Evolutionary conservation across 1,139 yeast genomes (phyloP), one percentile per base, ranked within the genome.

Genomic region (Suhomyces terraborum): DNA sequence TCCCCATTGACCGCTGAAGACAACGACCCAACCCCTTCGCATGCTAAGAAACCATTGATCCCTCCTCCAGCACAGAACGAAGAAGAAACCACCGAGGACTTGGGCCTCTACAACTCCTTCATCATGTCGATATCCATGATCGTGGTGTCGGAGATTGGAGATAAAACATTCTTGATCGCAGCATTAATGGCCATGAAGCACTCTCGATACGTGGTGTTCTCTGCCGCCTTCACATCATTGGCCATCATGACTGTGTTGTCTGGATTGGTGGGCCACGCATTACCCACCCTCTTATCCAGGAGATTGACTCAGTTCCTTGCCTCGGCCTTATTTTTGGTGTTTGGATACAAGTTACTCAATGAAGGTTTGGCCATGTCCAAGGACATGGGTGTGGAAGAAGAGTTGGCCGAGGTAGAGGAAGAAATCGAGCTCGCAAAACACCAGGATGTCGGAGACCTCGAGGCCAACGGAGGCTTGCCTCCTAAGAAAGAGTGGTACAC

Each of bases 171-270:
- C 59, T 75, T 93, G 52, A 89, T 94, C 53, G 97, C 98, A 21
- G 98, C 98, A 2, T 75, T 93, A 51, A 89, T 93, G 97, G 96
- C 98, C 25, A 93, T 94, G 98, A 85, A 88, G 59, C 84, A 89
- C 65, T 79, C 91, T 17, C 75, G 95, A 57, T 55, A 79, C 53
- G 75, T 88, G 35, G 98, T 93, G 13, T 91, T 93, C 58, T 73
- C 89, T 8, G 82, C 97, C 4, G 95, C 96, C 2, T 87, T 88
- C 50, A 61, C 84, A n/a, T 89, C 98, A 3, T 74, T 93, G 54
- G 88, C 80, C 5, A 66, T 93, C 35, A 93, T 93, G 98, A 89
- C 98, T 0, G 73, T 93, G 8, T 73, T 93, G 46, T 88, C 96
- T 4, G 98, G 96, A 42, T 55, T 88, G 19, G 84, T 91, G 34